These are phyloP conservation scores for Talaromyces funiculosus DNA, from an alignment of 2,329 filamentous ascomycete genomes.

Conservation along the genomic window DNA sequence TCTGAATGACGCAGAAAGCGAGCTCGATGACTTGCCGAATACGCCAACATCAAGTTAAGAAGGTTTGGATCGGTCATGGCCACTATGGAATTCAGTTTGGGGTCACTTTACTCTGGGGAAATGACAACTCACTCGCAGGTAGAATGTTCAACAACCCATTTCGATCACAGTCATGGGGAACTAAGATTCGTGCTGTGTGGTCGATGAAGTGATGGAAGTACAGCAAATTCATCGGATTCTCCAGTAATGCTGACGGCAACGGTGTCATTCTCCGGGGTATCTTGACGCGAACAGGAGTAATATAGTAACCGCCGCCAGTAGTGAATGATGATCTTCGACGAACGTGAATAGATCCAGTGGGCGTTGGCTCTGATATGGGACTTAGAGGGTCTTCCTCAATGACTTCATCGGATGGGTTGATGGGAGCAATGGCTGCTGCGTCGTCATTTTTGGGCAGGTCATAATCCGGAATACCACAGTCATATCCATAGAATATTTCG, in stretches of 20 bases:
- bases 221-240: slow-evolving; percentile 75
- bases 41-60: slow-evolving; percentile 70
- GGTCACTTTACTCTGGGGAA: not conserved
- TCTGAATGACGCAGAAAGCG: slow-evolving; percentile 67
- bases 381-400: slow-evolving; percentile 12
- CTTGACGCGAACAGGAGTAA: slow-evolving; percentile 60
- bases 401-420: slow-evolving; percentile 35
- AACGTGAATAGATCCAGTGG: slow-evolving; percentile 7
- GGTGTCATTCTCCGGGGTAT: slow-evolving; percentile 54
- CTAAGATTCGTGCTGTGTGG: slow-evolving; percentile 65
- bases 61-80: slow-evolving; percentile 51
- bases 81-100: slow-evolving; percentile 27
- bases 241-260: slow-evolving; percentile 52
- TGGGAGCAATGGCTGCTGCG: slow-evolving; percentile 55
- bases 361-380: slow-evolving; percentile 8
- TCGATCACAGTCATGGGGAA: slow-evolving; percentile 57
- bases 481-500: slow-evolving; percentile 59
- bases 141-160: slow-evolving; percentile 58
- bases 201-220: slow-evolving; percentile 72
- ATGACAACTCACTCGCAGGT: slow-evolving; percentile 52
- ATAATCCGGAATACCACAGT: slow-evolving; percentile 62
- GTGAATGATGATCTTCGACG: slow-evolving; percentile 44
- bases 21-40: slow-evolving; percentile 77
- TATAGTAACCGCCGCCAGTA: slow-evolving; percentile 62
- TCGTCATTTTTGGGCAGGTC: slow-evolving; percentile 70